phyloP scores from a whole-genome alignment of 176 grass and related monocot genomes.

The Bonia amplexicaulis region DNA sequence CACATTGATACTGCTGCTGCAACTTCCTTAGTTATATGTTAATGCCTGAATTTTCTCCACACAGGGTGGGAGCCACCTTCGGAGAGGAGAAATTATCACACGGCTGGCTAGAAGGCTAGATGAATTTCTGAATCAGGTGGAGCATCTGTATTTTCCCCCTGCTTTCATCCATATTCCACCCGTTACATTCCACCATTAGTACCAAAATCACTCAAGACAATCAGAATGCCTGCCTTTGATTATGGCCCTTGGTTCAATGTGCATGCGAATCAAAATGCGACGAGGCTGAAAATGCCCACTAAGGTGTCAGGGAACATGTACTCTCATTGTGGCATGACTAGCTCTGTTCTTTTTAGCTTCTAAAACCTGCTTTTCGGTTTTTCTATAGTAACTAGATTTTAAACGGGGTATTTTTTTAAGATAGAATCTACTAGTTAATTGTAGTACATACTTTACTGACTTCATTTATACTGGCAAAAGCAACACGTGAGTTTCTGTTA shows the following conservation, averaged over 20 bases:
- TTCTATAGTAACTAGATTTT: no score
- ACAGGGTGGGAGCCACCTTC: conserved; percentile 86
- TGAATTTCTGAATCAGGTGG: conserved; percentile 99
- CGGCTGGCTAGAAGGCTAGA: conserved; percentile 83
- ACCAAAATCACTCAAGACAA: conserved; percentile 4
- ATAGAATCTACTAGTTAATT: no score
- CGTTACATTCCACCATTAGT: neutral
- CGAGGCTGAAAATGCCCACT: neutral
- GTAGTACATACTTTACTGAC: no score
- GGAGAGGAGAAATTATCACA: conserved; percentile 91
- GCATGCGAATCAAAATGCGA: neutral
- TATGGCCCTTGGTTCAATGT: neutral
- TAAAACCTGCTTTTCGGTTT: no score
- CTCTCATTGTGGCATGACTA: neutral
- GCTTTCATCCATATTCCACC: neutral
- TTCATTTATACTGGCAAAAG: no score
- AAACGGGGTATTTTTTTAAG: no score
- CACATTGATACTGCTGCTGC: neutral
- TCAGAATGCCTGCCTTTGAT: neutral
- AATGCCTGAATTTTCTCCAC: neutral
- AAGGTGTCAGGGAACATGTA: neutral
- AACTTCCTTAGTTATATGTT: neutral
- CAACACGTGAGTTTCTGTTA: no score
- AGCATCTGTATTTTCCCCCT: neutral
- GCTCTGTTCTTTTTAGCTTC: no score